Evolutionary conservation across 1,284 basidiomycete species (phyloP), one percentile per base, ranked within the genome.

Genomic region (Puccinia hordei): DNA sequence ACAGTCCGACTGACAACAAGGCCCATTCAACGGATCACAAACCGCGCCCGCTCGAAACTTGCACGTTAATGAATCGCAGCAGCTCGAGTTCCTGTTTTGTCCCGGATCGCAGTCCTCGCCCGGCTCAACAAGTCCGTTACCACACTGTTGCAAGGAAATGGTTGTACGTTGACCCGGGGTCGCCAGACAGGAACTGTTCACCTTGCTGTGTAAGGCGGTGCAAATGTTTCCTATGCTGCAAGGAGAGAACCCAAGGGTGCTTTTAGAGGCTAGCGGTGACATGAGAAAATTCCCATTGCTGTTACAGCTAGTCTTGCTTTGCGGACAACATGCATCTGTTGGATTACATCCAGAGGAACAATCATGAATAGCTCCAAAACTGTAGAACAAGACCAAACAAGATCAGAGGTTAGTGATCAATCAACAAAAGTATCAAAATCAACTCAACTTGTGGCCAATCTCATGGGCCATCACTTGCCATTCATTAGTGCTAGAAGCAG

Each of bases 71-170:
- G 90, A 84, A 86, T 95, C 89, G 87, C 93, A 97, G 87, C 93
- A 95, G 24, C 79, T 76, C 3, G 89, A 86, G 17, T 91, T 91
- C 68, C 87, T 87, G 38, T 87, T 84, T 22, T 86, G 85, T 51
- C 94, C 94, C 0, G 94, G 93, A 85, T 96, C 94, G 85, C 94
- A 96, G 80, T 95, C 92, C 87, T 95, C 93, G 63, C 92, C 89
- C 15, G 85, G 85, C 79, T 88, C 88, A 80, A 92, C 90, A 81
- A 93, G 92, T 73, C 92, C 92, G 85, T 93, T 92, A 17, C 92
- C 92, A 84, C 92, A 92, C 90, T 91, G 91, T 83, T 91, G 88
- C 19, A 91, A 86, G 6, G 90, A 89, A 82, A 92, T 89, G 1
- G 78, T 74, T 9, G 46, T 15, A 65, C 73, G 30, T 44, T 76